Evolutionary conservation across 2,329 filamentous ascomycete genomes (phyloP).

Genomic region (Trichoderma sp.): DNA sequence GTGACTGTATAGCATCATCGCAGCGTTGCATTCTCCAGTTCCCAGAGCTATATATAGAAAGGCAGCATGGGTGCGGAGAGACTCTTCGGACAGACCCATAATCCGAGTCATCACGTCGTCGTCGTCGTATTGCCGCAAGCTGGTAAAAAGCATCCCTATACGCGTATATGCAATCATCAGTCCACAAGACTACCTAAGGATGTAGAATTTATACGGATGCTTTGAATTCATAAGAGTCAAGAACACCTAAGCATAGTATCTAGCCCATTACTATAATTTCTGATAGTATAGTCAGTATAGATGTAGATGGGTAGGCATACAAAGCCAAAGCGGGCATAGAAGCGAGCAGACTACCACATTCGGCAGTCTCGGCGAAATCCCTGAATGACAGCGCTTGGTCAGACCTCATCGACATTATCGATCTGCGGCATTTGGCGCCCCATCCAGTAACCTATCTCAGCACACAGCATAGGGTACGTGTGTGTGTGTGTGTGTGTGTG

Average conservation of each 20-base stretch:
- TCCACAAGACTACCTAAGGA: neutral
- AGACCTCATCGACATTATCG: conserved; percentile 3
- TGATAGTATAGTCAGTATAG: neutral
- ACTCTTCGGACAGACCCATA: conserved; percentile 15
- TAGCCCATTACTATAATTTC: neutral
- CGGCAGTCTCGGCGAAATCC: conserved; percentile 1
- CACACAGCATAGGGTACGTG: neutral
- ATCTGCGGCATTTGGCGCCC: conserved; percentile 24
- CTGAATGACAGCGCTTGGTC: neutral
- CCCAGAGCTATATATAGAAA: conserved; percentile 5
- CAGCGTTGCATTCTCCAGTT: neutral
- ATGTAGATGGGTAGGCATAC: too few species aligned
- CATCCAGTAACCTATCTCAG: neutral
- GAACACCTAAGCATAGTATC: neutral
- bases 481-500: neutral
- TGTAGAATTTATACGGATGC: too few species aligned
- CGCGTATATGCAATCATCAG: neutral
- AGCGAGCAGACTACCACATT: neutral
- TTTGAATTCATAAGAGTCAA: neutral
- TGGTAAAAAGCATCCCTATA: neutral
- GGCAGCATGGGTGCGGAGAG: neutral
- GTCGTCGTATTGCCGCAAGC: neutral
- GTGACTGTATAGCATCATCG: neutral
- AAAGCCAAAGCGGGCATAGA: neutral
- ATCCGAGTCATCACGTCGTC: neutral